Conservation (phyloP, 768 basidiomycete genomes). For the Boletus huronensis region DNA sequence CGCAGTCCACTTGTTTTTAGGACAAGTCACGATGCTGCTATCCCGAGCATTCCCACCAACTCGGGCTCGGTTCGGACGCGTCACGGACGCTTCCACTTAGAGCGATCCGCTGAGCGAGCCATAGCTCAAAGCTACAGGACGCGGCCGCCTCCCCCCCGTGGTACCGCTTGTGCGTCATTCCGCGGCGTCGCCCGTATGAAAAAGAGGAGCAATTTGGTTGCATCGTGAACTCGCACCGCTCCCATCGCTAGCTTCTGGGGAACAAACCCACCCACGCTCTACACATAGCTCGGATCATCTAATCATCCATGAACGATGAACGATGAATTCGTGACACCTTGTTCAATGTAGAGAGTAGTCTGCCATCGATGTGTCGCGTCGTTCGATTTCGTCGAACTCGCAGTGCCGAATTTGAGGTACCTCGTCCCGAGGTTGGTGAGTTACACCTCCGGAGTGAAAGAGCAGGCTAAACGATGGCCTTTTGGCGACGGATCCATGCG, state of each 20-base stretch:
- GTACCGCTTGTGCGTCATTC: background rate
- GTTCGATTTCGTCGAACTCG: too few species aligned
- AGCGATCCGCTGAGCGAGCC: background rate
- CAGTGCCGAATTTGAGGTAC: background rate
- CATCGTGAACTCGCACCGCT: background rate
- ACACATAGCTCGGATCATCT: background rate
- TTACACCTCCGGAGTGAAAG: background rate
- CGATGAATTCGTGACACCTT: background rate
- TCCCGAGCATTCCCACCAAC: background rate
- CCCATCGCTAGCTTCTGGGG: background rate
- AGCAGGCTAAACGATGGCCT: too few species aligned
- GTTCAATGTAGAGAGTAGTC: background rate
- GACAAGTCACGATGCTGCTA: background rate
- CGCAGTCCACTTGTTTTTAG: background rate
- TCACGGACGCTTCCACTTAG: background rate
- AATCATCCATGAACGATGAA: background rate
- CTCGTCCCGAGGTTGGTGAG: background rate
- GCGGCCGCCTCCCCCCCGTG: background rate
- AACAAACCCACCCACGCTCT: background rate
- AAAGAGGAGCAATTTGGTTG: too few species aligned
- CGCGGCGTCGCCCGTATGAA: too few species aligned
- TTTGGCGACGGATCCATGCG: too few species aligned
- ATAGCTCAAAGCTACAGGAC: background rate
- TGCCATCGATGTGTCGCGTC: too few species aligned
- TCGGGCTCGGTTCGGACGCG: background rate